Conservation (phyloP, 1,284 basidiomycete genomes). For the Cystobasidium slooffiae region DNA sequence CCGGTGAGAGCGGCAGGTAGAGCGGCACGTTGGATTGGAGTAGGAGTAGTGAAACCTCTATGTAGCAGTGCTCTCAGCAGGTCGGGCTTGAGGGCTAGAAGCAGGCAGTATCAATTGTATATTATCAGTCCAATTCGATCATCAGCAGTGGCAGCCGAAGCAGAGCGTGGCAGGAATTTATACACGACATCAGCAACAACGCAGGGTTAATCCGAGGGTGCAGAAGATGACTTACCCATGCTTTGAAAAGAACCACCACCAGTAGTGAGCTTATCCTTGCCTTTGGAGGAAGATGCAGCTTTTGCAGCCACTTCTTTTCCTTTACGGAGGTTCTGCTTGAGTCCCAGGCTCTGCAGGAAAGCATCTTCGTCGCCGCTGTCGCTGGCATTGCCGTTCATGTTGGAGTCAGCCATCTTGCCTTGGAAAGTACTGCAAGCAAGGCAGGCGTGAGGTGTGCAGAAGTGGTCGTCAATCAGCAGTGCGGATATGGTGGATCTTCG, state of each 20-base stretch:
- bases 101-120: not conserved
- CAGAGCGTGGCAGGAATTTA: not conserved
- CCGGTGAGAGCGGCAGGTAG: constrained; percentile 84
- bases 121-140: too few species aligned
- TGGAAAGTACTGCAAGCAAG: too few species aligned
- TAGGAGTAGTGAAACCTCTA: constrained; percentile 93
- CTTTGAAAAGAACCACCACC: constrained; percentile 55
- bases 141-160: not conserved
- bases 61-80: constrained; percentile 82
- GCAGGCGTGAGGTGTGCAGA: too few species aligned
- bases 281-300: constrained; percentile 47
- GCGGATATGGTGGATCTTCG: too few species aligned
- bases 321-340: constrained; percentile 50
- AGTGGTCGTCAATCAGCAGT: too few species aligned
- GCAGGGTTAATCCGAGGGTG: not conserved
- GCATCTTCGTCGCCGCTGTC: constrained; percentile 36
- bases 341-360: constrained; percentile 38
- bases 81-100: constrained; percentile 76
- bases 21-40: constrained; percentile 90
- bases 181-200: not conserved
- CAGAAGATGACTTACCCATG: constrained; percentile 13
- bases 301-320: constrained; percentile 47
- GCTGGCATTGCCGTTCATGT: not conserved
- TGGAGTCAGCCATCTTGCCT: not conserved
- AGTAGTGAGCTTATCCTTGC: constrained; percentile 42